These are phyloP conservation scores for Logfia minima DNA, from an alignment of 129 eudicot species.

Conservation along the genomic window DNA sequence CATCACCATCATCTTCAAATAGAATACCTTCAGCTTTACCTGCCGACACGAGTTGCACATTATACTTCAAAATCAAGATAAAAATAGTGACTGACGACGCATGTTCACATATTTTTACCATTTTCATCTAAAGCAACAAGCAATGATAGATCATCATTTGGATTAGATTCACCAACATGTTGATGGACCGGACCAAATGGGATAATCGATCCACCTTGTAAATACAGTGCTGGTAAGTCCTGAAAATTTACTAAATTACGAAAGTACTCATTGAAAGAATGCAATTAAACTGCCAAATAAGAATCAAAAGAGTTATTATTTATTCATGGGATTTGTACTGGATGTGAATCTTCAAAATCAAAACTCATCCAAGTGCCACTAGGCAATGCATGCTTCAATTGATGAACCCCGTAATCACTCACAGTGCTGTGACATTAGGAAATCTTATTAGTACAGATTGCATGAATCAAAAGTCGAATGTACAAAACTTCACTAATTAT, in stretches of 20 bases:
- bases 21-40: constrained; percentile 79
- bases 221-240: constrained; percentile 88
- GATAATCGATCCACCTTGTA: constrained; percentile 87
- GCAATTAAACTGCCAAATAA: constrained; percentile 3
- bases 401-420: constrained; percentile 51
- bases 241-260: constrained; percentile 25
- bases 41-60: neutral
- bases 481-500: neutral
- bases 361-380: constrained; percentile 84
- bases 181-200: constrained; percentile 75
- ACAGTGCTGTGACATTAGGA: constrained; percentile 49
- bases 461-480: neutral
- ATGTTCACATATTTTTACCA: constrained; percentile 36
- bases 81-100: neutral
- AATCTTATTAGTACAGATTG: constrained; percentile 11
- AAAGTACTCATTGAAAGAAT: neutral
- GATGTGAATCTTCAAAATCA: constrained; percentile 94
- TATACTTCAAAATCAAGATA: neutral
- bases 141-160: constrained; percentile 67
- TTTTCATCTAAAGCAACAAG: constrained; percentile 82
- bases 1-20: constrained; percentile 97
- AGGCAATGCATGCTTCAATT: constrained; percentile 66
- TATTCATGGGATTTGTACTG: constrained; percentile 42
- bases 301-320: neutral
- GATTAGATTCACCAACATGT: constrained; percentile 78